phyloP scores from a whole-genome alignment of 257 asterid species.

The Solanum neorickii region DNA sequence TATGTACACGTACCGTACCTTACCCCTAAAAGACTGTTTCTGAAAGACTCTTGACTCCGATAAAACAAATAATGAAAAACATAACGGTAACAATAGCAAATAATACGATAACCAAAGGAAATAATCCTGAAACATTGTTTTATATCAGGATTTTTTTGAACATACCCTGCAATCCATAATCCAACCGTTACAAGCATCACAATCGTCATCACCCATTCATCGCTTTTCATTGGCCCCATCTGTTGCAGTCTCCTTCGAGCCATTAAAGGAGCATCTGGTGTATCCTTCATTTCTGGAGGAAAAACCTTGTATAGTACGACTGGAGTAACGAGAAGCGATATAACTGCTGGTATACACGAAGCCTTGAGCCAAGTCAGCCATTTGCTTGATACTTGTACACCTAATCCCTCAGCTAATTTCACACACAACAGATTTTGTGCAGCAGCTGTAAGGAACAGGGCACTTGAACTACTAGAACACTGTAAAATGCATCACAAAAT shows the following conservation, averaged over 20 bases:
- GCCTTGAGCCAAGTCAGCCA: constrained; percentile 79
- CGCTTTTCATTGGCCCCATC: constrained; percentile 63
- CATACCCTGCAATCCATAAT: constrained; percentile 74
- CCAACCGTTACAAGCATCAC: constrained; percentile 51
- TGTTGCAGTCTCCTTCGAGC: constrained; percentile 49
- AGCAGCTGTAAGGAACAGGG: constrained; percentile 78
- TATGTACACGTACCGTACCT: background rate
- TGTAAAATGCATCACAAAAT: constrained; percentile 15
- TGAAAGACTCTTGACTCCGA: background rate
- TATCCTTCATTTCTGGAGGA: constrained; percentile 60
- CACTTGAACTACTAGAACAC: constrained; percentile 57
- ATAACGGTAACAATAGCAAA: background rate
- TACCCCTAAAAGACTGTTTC: background rate
- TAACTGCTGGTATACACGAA: constrained; percentile 38
- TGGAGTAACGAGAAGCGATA: constrained; percentile 44
- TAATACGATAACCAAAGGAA: background rate
- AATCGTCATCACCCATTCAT: constrained; percentile 73
- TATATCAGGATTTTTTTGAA: background rate
- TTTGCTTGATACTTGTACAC: constrained; percentile 42
- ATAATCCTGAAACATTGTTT: background rate
- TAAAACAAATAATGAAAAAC: background rate
- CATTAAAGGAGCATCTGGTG: constrained; percentile 68
- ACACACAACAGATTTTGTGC: constrained; percentile 73
- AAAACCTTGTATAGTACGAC: constrained; percentile 38
- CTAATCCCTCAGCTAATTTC: constrained; percentile 62